Base-by-base conservation (phyloP, 2,329 filamentous ascomycete species). In the Albophoma yamanashiensis region DNA sequence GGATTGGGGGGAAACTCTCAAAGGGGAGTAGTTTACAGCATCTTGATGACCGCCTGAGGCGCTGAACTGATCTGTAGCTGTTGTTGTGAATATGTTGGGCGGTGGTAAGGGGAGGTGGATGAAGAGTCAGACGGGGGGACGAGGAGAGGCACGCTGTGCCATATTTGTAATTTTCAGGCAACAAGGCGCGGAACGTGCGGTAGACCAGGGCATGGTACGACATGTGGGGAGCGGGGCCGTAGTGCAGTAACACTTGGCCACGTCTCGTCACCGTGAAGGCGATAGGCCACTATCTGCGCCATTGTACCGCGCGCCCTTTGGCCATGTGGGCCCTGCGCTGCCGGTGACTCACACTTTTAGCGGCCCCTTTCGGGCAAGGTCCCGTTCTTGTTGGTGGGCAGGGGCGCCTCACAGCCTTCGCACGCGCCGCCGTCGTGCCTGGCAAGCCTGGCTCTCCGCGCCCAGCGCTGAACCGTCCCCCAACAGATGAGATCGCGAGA, bases 11-110 rank as follows among this genome's bases (percentile, higher is more conserved):
- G 68, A 62, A 68, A 69, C 69, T 67, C 70, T 70, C 69, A 69
- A 71, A 68, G 68, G 73, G 74, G 71, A 70, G 69, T 72, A 68
- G 68, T 79, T 83, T 84, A 86, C 75, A 81, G 79, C 83, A 86
- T 86, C 73, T 76, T 86, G 78, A 68, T 67, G 66, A 70, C 70
- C 74, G 74, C 75, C 72, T 72, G 67, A 65, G 70, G 74, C 71
- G 65, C 70, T 62, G 58, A 64, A 58, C 20, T 59, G 58, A 62
- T 66, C 64, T 69, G 57, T 69, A 31, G 25, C 2, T 60, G 67
- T 67, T 73, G 64, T 3, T 75, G 60, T 67, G 64, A 61, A 69
- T 61, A 63, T 61, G 68, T 69, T 68, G 72, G 69, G 68, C 69
- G 73, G 67, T 68, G 68, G 42, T 47, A 56, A 25, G 67, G 68